Evolutionary conservation across 2,329 filamentous ascomycete genomes (phyloP), one percentile per base, ranked within the genome.

Genomic region (Camptophora hylomeconis): DNA sequence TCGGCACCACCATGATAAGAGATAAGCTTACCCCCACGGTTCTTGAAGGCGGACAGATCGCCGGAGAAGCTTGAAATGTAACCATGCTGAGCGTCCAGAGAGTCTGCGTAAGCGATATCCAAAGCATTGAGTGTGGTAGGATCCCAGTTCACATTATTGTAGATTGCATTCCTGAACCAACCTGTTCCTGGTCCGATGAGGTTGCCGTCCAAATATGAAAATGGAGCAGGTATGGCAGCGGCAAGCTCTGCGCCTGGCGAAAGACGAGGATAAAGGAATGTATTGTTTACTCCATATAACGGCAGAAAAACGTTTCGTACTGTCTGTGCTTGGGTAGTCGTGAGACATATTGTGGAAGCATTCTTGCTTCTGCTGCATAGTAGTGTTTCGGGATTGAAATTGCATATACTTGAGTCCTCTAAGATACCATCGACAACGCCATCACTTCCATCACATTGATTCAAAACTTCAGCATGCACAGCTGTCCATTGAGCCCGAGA

Each of bases 361-460:
- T 23, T 5, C n/a, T 20, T 17, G 13, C 12, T 12, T 7, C 22
- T 14, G 11, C 10, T 10, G 27, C 47, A 51, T 8, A 45, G 30
- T 8, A 49, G 28, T n/a, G 37, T 24, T 36, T 44, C 40, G 2
- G 60, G 56, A 18, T n/a, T n/a, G 41, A 60, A 62, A 9, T 16
- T 11, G 47, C 61, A 65, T n/a, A 54, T 45, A 5, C 47, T 49
- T 2, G 61, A 53, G 37, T 60, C 56, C 39, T 63, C 60, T 16
- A 65, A 45, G 31, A 66, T 57, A 5, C 60, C 60, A 41, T 69
- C 65, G 7, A 48, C 43, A 8, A 56, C 54, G 10, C 60, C 60
- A 37, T 69, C 65, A 6, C 64, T 46, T 3, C 40, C 41, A 37
- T 69, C 65, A 41, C 65, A 69, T 41, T 68, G 63, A 8, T 51